Conservation (phyloP, 2,329 filamentous ascomycete genomes). For the Beauveria pseudobassiana region DNA sequence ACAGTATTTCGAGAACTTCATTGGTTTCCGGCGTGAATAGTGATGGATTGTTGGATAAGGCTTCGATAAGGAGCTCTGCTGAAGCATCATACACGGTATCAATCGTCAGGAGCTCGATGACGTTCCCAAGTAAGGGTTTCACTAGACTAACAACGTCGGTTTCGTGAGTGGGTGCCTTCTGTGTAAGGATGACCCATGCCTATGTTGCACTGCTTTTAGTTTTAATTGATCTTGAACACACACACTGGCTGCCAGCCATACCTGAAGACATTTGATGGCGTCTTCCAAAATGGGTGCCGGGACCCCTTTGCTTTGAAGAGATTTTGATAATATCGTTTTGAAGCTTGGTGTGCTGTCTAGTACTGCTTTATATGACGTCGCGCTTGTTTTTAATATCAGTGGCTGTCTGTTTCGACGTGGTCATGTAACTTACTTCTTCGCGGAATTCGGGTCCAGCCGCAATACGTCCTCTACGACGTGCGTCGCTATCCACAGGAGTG, state of each 20-base stretch:
- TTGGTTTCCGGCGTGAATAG: slow-evolving; percentile 56
- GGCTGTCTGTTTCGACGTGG: slow-evolving; percentile 16
- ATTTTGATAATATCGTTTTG: slow-evolving; percentile 31
- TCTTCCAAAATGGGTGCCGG: slow-evolving; percentile 39
- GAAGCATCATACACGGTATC: slow-evolving; percentile 52
- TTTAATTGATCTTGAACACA: slow-evolving; percentile 18
- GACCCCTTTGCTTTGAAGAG: slow-evolving; percentile 25
- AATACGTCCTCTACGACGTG: slow-evolving; percentile 29
- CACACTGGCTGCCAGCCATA: slow-evolving; percentile 28
- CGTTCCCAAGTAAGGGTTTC: slow-evolving; percentile 49
- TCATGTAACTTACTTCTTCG: slow-evolving; percentile 40
- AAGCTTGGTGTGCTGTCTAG: slow-evolving; percentile 34
- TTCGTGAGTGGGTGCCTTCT: slow-evolving; percentile 52
- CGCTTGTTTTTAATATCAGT: slow-evolving; percentile 18
- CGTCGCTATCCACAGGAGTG: slow-evolving; percentile 54
- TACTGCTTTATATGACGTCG: slow-evolving; percentile 32
- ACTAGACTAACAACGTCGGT: slow-evolving; percentile 52
- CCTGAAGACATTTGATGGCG: slow-evolving; percentile 54
- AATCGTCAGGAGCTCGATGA: slow-evolving; percentile 53
- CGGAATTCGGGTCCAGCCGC: slow-evolving; percentile 57
- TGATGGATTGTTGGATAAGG: slow-evolving; percentile 55
- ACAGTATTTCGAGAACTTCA: slow-evolving; percentile 47
- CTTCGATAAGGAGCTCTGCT: slow-evolving; percentile 57
- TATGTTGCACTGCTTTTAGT: slow-evolving; percentile 22
- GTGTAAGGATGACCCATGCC: slow-evolving; percentile 70